Percentiles rank a stretch among this genome's conserved stretches.
phyloP scores from a whole-genome alignment of 116 monocot species.

The Phalaenopsis hybrid region DNA sequence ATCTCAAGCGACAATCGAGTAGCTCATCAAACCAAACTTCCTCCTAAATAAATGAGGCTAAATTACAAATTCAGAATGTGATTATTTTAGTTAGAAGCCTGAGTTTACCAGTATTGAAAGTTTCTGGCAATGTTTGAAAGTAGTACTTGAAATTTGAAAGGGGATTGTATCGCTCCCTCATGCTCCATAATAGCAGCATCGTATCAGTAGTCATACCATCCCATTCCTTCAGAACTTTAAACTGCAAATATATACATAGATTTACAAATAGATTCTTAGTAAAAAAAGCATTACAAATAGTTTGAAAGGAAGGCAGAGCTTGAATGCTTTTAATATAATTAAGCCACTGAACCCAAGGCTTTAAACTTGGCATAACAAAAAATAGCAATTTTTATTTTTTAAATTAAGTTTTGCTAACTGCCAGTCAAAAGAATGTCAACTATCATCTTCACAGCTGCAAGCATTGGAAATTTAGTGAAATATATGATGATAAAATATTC shows the following conservation, averaged over 20 bases:
- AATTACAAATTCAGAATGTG: too few relatives aligned
- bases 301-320: neutral
- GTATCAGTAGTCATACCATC: slow-evolving; percentile 65
- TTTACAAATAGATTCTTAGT: neutral
- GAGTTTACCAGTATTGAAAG: slow-evolving; percentile 75
- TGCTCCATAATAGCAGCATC: slow-evolving; percentile 86
- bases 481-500: too few relatives aligned
- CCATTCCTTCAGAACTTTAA: slow-evolving; percentile 48
- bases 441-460: too few relatives aligned
- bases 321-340: neutral
- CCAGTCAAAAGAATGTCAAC: too few relatives aligned
- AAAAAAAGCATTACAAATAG: neutral
- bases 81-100: too few relatives aligned
- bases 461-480: too few relatives aligned
- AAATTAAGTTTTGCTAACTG: too few relatives aligned
- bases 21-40: neutral
- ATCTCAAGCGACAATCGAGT: neutral
- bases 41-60: neutral
- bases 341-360: too few relatives aligned
- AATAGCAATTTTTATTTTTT: too few relatives aligned
- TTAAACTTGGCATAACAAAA: too few relatives aligned
- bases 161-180: slow-evolving; percentile 70
- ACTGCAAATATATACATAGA: slow-evolving; percentile 26
- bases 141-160: slow-evolving; percentile 68
- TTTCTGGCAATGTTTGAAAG: slow-evolving; percentile 62